Conservation (phyloP, 163 green algal genomes). For the Prototheca cutis region DNA sequence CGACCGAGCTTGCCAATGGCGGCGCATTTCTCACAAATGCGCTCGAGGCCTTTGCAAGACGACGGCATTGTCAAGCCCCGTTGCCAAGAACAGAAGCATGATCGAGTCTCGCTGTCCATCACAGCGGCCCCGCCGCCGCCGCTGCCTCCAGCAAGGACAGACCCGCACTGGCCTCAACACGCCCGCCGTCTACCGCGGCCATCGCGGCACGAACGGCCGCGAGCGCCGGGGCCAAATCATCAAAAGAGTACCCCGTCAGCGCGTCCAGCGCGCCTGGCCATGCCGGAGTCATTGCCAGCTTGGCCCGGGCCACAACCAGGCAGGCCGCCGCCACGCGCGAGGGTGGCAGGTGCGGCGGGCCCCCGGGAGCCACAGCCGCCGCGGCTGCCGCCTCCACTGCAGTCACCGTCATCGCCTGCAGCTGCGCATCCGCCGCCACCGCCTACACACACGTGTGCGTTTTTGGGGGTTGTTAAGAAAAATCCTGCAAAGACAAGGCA, state of each 20-base stretch:
- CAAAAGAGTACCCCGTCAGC: slow-evolving; percentile 16
- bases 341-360: slow-evolving; percentile 29
- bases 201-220: background rate
- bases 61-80: no score
- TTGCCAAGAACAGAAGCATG: no score
- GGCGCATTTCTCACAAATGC: no score
- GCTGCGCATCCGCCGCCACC: slow-evolving; percentile 4
- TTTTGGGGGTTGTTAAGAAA: background rate
- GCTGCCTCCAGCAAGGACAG: no score
- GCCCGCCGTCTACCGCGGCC: no score
- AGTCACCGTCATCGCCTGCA: slow-evolving; percentile 17
- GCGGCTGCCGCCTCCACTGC: slow-evolving; percentile 24
- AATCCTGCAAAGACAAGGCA: background rate
- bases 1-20: no score
- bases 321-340: slow-evolving; percentile 37
- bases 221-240: background rate
- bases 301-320: slow-evolving; percentile 29
- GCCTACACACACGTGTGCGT: background rate
- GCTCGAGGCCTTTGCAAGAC: no score
- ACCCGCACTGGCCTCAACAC: no score
- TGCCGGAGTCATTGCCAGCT: slow-evolving; percentile 36
- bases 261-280: slow-evolving; percentile 37
- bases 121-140: background rate
- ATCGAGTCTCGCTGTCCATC: background rate
- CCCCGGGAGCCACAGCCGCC: slow-evolving; percentile 29